Conservation (phyloP, 192 early-diverging fungal species). For the Coemansia furcata region DNA sequence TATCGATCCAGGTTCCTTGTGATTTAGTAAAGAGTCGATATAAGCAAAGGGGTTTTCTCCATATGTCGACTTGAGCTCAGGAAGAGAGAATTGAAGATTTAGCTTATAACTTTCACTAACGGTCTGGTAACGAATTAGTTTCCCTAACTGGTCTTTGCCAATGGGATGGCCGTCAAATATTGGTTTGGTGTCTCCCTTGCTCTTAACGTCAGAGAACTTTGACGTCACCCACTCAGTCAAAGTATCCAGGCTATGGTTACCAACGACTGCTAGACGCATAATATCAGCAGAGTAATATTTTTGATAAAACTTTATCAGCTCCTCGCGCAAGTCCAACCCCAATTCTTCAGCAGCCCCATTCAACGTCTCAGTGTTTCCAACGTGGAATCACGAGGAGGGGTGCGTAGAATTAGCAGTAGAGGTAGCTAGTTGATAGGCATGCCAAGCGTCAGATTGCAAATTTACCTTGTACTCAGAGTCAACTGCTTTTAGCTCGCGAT, state of each 20-base stretch:
- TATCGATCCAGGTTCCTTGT: slow-evolving; percentile 82
- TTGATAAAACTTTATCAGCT: slow-evolving; percentile 10
- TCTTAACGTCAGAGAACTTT: slow-evolving; percentile 73
- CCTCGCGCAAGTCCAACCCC: slow-evolving; percentile 72
- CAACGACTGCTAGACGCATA: slow-evolving; percentile 88
- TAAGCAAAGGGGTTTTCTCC: slow-evolving; percentile 60
- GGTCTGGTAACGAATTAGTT: slow-evolving; percentile 64
- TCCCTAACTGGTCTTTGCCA: slow-evolving; percentile 62
- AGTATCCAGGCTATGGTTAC: slow-evolving; percentile 72
- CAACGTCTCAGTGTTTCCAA: slow-evolving; percentile 81
- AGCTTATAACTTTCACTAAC: slow-evolving; percentile 68
- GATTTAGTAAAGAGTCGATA: slow-evolving; percentile 70
- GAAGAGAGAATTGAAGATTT: slow-evolving; percentile 75
- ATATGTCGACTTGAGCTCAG: slow-evolving; percentile 62
- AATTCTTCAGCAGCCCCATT: slow-evolving; percentile 39
- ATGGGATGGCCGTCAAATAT: slow-evolving; percentile 63
- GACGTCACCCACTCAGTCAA: slow-evolving; percentile 74
- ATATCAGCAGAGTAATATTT: slow-evolving; percentile 88
- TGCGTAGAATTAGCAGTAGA: slow-evolving; percentile 57
- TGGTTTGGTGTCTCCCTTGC: slow-evolving; percentile 63
- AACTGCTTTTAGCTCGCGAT: slow-evolving; percentile 85
- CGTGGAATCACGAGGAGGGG: slow-evolving; percentile 78
- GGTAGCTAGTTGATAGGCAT: not conserved
- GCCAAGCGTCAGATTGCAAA: slow-evolving; percentile 60
- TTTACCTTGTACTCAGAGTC: slow-evolving; percentile 92